These are phyloP conservation scores for Cladobotryum protrusum DNA, from an alignment of 2,329 filamentous ascomycete genomes.

Conservation along the genomic window DNA sequence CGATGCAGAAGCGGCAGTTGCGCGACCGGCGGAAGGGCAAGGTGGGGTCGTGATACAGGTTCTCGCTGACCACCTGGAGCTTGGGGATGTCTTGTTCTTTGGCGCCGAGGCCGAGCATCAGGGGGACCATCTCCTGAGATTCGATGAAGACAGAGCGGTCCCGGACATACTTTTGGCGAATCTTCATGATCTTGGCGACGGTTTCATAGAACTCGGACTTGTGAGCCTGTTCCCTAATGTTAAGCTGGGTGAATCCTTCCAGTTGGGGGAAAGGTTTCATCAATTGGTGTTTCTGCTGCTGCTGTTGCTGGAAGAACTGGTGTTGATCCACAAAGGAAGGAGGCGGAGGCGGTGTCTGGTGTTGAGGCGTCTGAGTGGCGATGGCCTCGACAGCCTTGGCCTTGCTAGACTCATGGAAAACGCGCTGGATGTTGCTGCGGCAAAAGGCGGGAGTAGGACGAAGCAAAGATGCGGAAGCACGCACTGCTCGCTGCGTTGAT, in stretches of 20 bases:
- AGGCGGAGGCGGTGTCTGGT: conserved; percentile 4
- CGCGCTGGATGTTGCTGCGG: conserved; percentile 15
- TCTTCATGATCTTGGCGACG: conserved; percentile 20
- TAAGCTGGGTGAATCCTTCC: conserved; percentile 14
- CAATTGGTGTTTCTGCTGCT: background rate
- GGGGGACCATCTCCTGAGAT: conserved; percentile 18
- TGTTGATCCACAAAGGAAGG: conserved; percentile 1
- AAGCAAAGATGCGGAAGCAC: conserved; percentile 13
- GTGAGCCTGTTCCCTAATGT: conserved; percentile 17
- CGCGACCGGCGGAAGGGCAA: conserved; percentile 20
- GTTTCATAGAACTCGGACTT: conserved; percentile 21
- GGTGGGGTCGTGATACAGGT: conserved; percentile 21
- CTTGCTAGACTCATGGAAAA: conserved; percentile 17
- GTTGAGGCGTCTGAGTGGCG: conserved; percentile 10
- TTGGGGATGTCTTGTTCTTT: conserved; percentile 18
- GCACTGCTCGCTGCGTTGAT: conserved; percentile 12
- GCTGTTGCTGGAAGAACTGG: background rate
- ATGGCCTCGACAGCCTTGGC: conserved; percentile 16
- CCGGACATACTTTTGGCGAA: conserved; percentile 18
- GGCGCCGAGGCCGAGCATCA: conserved; percentile 21
- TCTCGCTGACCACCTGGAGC: conserved; percentile 18
- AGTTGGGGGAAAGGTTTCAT: conserved; percentile 6
- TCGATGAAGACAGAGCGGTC: conserved; percentile 21
- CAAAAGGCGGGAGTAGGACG: conserved; percentile 1
- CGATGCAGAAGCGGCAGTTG: conserved; percentile 23